These are phyloP conservation scores for Skeletonema costatum DNA, from an alignment of 108 stramenopile species.

Conservation along the genomic window DNA sequence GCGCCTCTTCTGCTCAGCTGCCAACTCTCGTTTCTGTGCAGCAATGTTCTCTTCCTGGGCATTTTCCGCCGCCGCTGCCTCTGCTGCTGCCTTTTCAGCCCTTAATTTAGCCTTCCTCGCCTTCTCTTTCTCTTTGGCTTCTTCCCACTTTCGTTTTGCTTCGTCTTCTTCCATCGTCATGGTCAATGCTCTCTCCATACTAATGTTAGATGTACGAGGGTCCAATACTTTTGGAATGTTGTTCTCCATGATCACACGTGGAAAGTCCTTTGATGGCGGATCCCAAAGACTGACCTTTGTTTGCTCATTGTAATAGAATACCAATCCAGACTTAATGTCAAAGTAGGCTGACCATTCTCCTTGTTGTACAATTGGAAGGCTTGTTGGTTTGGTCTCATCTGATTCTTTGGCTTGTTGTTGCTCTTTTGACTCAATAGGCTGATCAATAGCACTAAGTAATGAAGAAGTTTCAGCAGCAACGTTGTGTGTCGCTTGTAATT, in stretches of 20 bases:
- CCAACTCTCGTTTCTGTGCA: not conserved
- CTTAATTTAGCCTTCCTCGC: conserved; percentile 74
- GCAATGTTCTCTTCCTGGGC: not conserved
- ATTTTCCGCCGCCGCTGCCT: not conserved
- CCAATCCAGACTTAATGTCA: conserved; percentile 26
- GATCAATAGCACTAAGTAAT: not conserved
- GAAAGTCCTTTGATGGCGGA: conserved; percentile 27
- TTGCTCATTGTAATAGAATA: conserved; percentile 35
- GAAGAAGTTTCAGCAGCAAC: not conserved
- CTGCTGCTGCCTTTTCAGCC: conserved; percentile 63
- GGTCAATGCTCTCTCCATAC: conserved; percentile 17
- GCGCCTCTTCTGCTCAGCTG: conserved; percentile 52
- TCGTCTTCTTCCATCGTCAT: conserved; percentile 19
- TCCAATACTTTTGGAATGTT: conserved; percentile 9
- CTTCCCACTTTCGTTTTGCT: conserved; percentile 15
- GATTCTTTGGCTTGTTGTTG: not conserved
- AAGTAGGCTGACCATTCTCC: conserved; percentile 37
- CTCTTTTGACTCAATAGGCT: not conserved
- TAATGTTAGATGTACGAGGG: conserved; percentile 11
- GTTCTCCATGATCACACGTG: conserved; percentile 14
- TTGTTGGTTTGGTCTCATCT: not conserved
- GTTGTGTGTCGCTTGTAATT: not conserved
- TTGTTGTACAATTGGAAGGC: conserved; percentile 18
- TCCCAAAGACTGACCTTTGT: conserved; percentile 38
- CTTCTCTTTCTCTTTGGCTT: conserved; percentile 49